Evolutionary conservation across 1,139 yeast genomes (phyloP).

Genomic region (Pichia sp.): DNA sequence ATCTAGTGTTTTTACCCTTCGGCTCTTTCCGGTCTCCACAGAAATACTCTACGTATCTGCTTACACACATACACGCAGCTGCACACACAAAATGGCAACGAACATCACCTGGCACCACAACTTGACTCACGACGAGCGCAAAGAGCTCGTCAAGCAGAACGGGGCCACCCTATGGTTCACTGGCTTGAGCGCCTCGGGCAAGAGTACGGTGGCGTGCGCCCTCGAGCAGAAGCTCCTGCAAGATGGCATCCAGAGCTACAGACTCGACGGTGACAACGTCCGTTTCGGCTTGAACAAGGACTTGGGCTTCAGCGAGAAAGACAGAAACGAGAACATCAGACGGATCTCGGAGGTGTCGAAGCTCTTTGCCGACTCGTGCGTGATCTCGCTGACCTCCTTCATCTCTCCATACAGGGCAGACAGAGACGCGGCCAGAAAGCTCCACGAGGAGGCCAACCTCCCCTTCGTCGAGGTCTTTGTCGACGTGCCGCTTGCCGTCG

Average conservation of each 20-base stretch:
- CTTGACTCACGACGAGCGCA: slow-evolving; percentile 77
- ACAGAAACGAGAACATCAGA: slow-evolving; percentile 90
- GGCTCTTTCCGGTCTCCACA: neutral
- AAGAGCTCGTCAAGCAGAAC: slow-evolving; percentile 64
- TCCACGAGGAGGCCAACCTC: slow-evolving; percentile 68
- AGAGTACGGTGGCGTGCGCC: slow-evolving; percentile 92
- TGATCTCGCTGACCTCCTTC: slow-evolving; percentile 82
- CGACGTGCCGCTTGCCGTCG: slow-evolving; percentile 89
- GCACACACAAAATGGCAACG: slow-evolving; percentile 60
- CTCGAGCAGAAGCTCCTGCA: slow-evolving; percentile 76
- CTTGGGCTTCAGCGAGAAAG: slow-evolving; percentile 85
- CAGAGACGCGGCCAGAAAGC: slow-evolving; percentile 77
- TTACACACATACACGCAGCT: neutral
- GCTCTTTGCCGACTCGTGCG: slow-evolving; percentile 84
- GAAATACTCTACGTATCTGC: neutral
- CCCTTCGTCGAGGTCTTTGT: slow-evolving; percentile 88
- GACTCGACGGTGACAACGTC: slow-evolving; percentile 92
- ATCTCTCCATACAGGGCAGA: slow-evolving; percentile 87
- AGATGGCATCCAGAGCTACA: slow-evolving; percentile 66
- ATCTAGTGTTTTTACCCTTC: too few relatives aligned
- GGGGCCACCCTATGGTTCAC: slow-evolving; percentile 95
- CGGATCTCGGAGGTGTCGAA: slow-evolving; percentile 92
- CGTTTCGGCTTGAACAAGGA: slow-evolving; percentile 94
- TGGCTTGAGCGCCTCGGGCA: slow-evolving; percentile 92
- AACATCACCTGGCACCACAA: slow-evolving; percentile 96